These are phyloP conservation scores for Coelastrella sp. DNA, from an alignment of 139 green algal genomes.

Conservation along the genomic window DNA sequence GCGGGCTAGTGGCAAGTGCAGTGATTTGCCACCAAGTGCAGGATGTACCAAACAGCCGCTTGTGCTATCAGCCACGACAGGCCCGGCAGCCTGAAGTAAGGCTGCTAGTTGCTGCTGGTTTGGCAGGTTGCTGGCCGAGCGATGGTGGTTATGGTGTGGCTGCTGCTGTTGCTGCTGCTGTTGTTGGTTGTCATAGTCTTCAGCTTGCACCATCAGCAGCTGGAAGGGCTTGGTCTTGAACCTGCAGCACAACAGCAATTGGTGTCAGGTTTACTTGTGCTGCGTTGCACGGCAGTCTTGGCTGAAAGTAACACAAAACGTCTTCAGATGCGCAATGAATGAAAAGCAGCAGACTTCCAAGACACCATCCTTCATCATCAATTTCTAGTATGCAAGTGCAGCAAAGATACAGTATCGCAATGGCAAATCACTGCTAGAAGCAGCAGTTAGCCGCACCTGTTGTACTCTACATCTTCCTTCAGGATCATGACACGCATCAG, in stretches of 20 bases:
- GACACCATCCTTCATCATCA: too few species aligned
- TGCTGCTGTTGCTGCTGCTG: slow-evolving; percentile 4
- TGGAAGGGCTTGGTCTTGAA: slow-evolving; percentile 50
- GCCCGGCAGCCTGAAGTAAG: not conserved
- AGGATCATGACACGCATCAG: slow-evolving; percentile 51
- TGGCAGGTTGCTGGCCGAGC: not conserved
- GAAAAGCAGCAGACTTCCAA: too few species aligned
- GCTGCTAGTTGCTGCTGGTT: slow-evolving; percentile 27
- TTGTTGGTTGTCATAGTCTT: not conserved
- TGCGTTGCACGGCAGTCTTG: too few species aligned
- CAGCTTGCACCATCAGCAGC: slow-evolving; percentile 42
- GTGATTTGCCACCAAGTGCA: not conserved
- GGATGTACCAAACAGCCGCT: too few species aligned
- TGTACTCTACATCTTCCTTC: slow-evolving; percentile 46
- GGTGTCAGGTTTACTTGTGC: not conserved
- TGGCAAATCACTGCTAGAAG: too few species aligned
- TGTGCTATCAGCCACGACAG: not conserved
- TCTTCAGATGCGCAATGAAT: too few species aligned
- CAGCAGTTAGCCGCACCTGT: not conserved
- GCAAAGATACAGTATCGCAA: not conserved
- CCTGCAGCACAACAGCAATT: not conserved
- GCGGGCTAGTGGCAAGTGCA: not conserved
- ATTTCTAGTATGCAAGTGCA: not conserved
- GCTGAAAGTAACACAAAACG: too few species aligned
- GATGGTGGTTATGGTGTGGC: not conserved